Base-by-base conservation (phyloP, 352 stramenopile genomes). In the Globisporangium takayamanum region DNA sequence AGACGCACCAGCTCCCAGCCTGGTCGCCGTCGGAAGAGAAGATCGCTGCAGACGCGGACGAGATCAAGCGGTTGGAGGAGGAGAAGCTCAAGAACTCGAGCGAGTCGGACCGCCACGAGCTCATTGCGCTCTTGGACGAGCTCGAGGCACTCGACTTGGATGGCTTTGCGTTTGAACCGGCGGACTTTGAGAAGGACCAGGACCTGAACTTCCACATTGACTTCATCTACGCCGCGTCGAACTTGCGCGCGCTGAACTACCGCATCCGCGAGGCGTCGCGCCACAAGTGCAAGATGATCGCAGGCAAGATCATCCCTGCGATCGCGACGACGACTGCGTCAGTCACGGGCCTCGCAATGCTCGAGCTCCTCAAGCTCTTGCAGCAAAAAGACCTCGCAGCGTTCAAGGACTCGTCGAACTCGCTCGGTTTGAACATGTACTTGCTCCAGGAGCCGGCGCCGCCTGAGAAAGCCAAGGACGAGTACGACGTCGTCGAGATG, bases 251-350 rank as follows among this genome's bases (percentile, higher is more conserved):
- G 41, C 81, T 80, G 51, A 94, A 94, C 69, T 94, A 94, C 73
- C 81, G 84, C 54, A 94, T 94, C 57, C 81, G 77, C 55, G 70
- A 89, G 62, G 82, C 83, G 30, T 88, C 82, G 15, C 84, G 84
- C 42, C 84, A 94, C 70, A 94, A 91, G 61, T 92, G 96, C 69
- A 99, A 99, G 78, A 98, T 98, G 68, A 99, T 99, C 64, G 97
- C 97, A 10, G 97, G 97, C 48, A 99, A 99, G 73, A 99, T 99
- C 65, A 99, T 99, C 63, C 97, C 97, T 16, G 97, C 97, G 26
- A 99, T 99, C 78, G 97, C 97, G 16, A 99, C 97, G n/a, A 99
- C 97, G 11, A 99, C 99, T 69, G 97, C 97, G 18, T 99, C 99
- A 53, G 97, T 99, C 51, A 98, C 97, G 2, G 97, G 96, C 10